A percentile compares a stretch with the other conserved stretches of the same genome.
phyloP scores from a whole-genome alignment of 164 flowering plant genomes.

The Nelumbo lutea region DNA sequence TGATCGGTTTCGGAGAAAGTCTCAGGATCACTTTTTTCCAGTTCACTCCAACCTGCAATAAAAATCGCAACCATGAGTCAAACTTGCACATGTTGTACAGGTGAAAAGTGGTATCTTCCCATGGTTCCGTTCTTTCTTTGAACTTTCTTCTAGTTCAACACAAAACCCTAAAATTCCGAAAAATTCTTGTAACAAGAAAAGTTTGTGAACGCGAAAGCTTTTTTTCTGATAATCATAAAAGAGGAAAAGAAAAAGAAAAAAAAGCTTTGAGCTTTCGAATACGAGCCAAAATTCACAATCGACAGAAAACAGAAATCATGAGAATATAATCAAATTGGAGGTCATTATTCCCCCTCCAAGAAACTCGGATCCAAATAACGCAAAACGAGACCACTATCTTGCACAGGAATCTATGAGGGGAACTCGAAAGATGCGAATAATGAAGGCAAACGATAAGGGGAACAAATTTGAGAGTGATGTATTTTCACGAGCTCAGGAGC shows the following conservation, averaged over 20 bases:
- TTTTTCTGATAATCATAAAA: no score
- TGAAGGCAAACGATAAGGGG: neutral
- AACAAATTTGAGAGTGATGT: neutral
- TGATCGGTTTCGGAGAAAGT: constrained; percentile 10
- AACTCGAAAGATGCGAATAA: neutral
- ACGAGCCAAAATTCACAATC: neutral
- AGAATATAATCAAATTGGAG: no score
- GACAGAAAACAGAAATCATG: no score
- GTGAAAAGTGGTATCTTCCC: no score
- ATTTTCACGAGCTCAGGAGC: neutral
- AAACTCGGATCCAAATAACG: neutral
- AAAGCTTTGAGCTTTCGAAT: neutral
- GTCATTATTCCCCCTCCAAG: neutral
- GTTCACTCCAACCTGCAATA: constrained; percentile 21
- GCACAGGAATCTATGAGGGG: neutral
- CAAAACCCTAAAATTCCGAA: no score
- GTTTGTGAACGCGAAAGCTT: no score
- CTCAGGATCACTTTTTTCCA: constrained; percentile 4
- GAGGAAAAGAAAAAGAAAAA: neutral
- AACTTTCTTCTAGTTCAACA: no score
- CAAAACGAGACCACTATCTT: neutral
- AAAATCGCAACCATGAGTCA: constrained; percentile 2
- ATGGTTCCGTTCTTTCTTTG: no score
- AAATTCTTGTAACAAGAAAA: no score
- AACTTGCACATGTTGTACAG: neutral